phyloP scores from a whole-genome alignment of 345 rosid species.

The Punica granatum region DNA sequence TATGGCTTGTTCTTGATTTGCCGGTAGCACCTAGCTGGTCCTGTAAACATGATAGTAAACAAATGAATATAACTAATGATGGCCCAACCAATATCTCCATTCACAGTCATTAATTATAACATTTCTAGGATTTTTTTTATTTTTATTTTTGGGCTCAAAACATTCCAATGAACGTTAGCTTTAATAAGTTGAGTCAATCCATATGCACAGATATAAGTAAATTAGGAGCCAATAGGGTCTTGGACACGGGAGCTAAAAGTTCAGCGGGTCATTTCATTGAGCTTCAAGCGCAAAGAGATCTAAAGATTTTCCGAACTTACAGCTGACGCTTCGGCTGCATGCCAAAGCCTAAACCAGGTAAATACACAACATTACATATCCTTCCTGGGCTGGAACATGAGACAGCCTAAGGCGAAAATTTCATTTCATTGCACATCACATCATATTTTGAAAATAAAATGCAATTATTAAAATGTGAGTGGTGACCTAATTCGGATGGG shows the following conservation, averaged over 20 bases:
- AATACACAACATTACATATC: not conserved
- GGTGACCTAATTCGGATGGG: not conserved
- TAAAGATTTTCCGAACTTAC: too few relatives aligned
- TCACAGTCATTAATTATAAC: not conserved
- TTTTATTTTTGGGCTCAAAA: too few relatives aligned
- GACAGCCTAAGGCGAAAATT: too few relatives aligned
- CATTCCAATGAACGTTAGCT: too few relatives aligned
- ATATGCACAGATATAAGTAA: too few relatives aligned
- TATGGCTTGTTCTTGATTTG: slow-evolving; percentile 54
- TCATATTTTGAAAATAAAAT: not conserved
- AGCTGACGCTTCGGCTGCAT: too few relatives aligned
- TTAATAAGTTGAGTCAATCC: too few relatives aligned
- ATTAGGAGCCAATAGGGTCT: too few relatives aligned
- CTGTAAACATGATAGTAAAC: not conserved
- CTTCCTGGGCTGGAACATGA: not conserved
- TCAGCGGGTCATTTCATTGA: too few relatives aligned
- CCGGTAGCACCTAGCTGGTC: slow-evolving; percentile 31
- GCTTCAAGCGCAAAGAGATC: too few relatives aligned
- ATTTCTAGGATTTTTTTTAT: too few relatives aligned
- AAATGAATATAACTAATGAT: not conserved
- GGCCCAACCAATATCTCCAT: not conserved
- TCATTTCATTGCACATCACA: not conserved
- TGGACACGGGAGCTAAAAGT: too few relatives aligned
- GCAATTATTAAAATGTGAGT: not conserved
- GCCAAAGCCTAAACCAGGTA: not conserved